phyloP scores from a whole-genome alignment of 495 filamentous ascomycete genomes.

The Penicillium arizonense region DNA sequence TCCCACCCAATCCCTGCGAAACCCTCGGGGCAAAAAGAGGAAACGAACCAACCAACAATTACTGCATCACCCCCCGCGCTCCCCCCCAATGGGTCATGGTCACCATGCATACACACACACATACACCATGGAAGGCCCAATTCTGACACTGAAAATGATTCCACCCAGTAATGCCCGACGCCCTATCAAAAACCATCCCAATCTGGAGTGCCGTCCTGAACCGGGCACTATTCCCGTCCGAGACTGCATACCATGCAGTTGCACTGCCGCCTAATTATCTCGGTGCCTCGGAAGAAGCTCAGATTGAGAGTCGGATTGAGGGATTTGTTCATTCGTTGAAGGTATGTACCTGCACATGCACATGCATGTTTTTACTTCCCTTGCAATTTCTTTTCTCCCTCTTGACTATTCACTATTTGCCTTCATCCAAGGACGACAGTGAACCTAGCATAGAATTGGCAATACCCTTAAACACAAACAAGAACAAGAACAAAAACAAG shows the following conservation, averaged over 20 bases:
- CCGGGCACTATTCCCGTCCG: constrained; percentile 66
- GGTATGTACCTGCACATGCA: constrained; percentile 27
- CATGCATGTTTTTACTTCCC: too few species aligned
- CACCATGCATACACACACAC: background rate
- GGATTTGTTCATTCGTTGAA: constrained; percentile 63
- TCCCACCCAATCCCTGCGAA: background rate
- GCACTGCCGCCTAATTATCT: constrained; percentile 66
- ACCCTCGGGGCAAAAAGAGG: too few species aligned
- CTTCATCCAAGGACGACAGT: constrained; percentile 9
- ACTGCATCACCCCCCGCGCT: background rate
- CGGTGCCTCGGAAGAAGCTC: constrained; percentile 70
- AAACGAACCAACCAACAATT: background rate
- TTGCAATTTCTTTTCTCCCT: too few species aligned
- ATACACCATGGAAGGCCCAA: too few species aligned
- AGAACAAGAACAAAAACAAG: background rate
- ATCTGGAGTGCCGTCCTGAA: constrained; percentile 92
- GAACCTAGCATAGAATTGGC: background rate
- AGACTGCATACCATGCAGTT: constrained; percentile 48
- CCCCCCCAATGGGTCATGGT: too few species aligned
- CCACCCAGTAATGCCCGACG: constrained; percentile 77
- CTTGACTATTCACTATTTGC: background rate
- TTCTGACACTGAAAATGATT: too few species aligned
- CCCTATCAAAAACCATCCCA: constrained; percentile 87
- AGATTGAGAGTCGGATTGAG: constrained; percentile 68
- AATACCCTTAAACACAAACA: background rate